A percentile compares a stretch with the other conserved stretches of the same genome.
Evolutionary conservation across 2,329 filamentous ascomycete genomes (phyloP).

Genomic region (Hypocrella siamensis): DNA sequence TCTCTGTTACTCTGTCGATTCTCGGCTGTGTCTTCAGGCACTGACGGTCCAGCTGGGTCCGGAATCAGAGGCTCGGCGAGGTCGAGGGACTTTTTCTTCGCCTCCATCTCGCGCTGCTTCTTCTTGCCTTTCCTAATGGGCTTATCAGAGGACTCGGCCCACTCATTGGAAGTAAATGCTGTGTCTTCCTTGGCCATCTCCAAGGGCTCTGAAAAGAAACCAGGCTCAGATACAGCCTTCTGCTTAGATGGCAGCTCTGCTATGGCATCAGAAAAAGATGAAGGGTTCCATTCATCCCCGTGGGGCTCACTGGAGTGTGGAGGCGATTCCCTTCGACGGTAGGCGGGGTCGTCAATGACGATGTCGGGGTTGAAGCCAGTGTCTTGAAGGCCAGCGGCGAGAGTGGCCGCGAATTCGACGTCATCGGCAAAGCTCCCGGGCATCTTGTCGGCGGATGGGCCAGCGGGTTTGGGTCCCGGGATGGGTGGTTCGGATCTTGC

Average conservation of each 20-base stretch:
- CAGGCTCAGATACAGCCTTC: slow-evolving; percentile 16
- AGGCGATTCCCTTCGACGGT: slow-evolving; percentile 47
- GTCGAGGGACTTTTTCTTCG: slow-evolving; percentile 2
- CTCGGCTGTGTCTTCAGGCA: slow-evolving; percentile 10
- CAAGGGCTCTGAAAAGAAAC: slow-evolving; percentile 32
- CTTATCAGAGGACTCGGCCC: slow-evolving; percentile 12
- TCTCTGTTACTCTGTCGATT: slow-evolving; percentile 29
- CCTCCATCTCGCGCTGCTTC: neutral
- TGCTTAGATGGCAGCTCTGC: slow-evolving; percentile 17
- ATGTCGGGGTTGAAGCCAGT: slow-evolving; percentile 57
- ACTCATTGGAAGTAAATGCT: slow-evolving; percentile 9
- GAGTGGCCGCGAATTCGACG: slow-evolving; percentile 50
- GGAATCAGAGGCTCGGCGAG: slow-evolving; percentile 2
- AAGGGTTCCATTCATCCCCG: slow-evolving; percentile 26
- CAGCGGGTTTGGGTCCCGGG: slow-evolving; percentile 41
- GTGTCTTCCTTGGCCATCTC: slow-evolving; percentile 21
- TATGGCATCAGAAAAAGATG: slow-evolving; percentile 32
- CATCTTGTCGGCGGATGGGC: slow-evolving; percentile 32
- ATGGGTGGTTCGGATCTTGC: slow-evolving; percentile 29
- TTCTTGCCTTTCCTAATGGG: slow-evolving; percentile 33
- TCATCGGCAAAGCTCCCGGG: slow-evolving; percentile 54
- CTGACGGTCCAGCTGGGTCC: slow-evolving; percentile 1
- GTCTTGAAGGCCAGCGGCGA: slow-evolving; percentile 53
- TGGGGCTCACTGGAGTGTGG: slow-evolving; percentile 38
- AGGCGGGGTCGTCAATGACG: slow-evolving; percentile 49